Conservation (phyloP, 108 stramenopile genomes). For the Skeletonema marinoi region DNA sequence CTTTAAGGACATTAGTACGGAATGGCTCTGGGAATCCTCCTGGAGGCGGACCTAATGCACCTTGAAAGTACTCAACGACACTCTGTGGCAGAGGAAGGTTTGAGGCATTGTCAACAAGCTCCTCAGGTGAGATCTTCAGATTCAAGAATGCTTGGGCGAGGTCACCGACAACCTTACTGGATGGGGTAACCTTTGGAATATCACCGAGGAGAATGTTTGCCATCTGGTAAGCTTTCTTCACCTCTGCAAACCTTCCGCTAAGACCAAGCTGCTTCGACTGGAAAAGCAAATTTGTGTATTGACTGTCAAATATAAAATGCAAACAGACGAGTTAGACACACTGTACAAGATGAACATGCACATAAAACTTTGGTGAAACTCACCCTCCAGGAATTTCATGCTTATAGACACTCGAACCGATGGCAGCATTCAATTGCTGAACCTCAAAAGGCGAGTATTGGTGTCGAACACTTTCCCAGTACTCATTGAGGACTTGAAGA, state of each 20-base stretch:
- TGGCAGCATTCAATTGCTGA: constrained; percentile 63
- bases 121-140: constrained; percentile 62
- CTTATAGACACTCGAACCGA: constrained; percentile 55
- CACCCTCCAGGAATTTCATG: constrained; percentile 56
- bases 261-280: constrained; percentile 81
- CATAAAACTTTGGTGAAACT: neutral
- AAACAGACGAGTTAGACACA: neutral
- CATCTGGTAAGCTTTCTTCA: constrained; percentile 77
- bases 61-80: constrained; percentile 89
- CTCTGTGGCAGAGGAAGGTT: constrained; percentile 70
- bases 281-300: constrained; percentile 91
- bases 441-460: constrained; percentile 83
- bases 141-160: constrained; percentile 83
- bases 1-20: constrained; percentile 68
- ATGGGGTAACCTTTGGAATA: constrained; percentile 90
- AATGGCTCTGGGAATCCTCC: constrained; percentile 86
- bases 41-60: constrained; percentile 68
- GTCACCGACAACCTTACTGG: constrained; percentile 89
- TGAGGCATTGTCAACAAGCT: constrained; percentile 58
- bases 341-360: neutral
- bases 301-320: constrained; percentile 20
- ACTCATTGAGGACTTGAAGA: constrained; percentile 61
- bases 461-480: constrained; percentile 72
- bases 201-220: constrained; percentile 87
- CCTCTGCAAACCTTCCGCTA: constrained; percentile 63